A percentile compares a stretch with the other conserved stretches of the same genome.
These are phyloP conservation scores for Fusarium odoratissimum DNA, from an alignment of 2,329 filamentous ascomycete species.

Conservation along the genomic window DNA sequence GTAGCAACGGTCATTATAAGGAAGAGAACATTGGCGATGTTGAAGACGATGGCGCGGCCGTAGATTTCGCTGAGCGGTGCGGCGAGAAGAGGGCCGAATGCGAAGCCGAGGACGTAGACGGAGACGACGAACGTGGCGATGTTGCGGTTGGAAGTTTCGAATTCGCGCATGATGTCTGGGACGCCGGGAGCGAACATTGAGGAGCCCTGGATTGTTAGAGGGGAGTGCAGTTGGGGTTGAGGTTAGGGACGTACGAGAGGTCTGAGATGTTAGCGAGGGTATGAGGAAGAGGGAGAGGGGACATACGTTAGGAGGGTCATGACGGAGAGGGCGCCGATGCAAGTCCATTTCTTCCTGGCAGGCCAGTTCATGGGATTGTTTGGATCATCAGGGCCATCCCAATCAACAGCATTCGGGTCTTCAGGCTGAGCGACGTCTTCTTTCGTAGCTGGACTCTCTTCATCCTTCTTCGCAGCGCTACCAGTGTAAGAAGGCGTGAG, in stretches of 20 bases:
- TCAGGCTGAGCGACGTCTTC: neutral
- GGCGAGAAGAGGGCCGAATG: conserved; percentile 71
- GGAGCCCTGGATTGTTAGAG: conserved; percentile 38
- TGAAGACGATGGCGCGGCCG: conserved; percentile 58
- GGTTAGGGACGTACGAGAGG: conserved; percentile 33
- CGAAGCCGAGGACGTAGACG: conserved; percentile 62
- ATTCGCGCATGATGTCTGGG: conserved; percentile 58
- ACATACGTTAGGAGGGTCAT: conserved; percentile 46
- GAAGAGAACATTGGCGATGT: conserved; percentile 60
- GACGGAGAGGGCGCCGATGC: conserved; percentile 49
- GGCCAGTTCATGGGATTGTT: conserved; percentile 76
- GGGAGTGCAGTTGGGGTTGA: neutral
- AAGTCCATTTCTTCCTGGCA: conserved; percentile 55
- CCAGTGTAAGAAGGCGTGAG: conserved; percentile 23
- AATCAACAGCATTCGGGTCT: conserved; percentile 40
- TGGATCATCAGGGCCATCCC: conserved; percentile 56
- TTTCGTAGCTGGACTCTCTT: conserved; percentile 1
- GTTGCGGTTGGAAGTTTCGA: conserved; percentile 52
- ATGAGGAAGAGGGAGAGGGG: fast-evolving
- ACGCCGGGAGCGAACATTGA: conserved; percentile 54
- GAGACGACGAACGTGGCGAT: conserved; percentile 58
- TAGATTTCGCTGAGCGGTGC: conserved; percentile 73
- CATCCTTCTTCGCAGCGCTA: conserved; percentile 9
- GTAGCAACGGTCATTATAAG: conserved; percentile 61
- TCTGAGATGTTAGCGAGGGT: conserved; percentile 23